These are phyloP conservation scores for Ogataea pilisensis DNA, from an alignment of 805 yeast species.

Conservation along the genomic window DNA sequence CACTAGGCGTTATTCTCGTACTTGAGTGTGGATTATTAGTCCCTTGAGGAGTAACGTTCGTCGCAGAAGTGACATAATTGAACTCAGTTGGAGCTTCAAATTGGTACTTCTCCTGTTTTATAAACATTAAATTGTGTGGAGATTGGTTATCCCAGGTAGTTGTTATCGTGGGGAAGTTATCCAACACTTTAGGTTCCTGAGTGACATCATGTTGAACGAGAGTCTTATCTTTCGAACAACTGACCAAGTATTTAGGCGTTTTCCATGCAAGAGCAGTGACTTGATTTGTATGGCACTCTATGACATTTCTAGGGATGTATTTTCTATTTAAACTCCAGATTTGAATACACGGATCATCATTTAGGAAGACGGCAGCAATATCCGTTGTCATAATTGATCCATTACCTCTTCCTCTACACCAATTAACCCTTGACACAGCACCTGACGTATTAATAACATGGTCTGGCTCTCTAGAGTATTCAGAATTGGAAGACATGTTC, in stretches of 20 bases:
- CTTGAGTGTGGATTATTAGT: no score
- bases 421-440: constrained; percentile 72
- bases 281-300: constrained; percentile 45
- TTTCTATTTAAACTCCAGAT: constrained; percentile 69
- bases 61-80: constrained; percentile 9
- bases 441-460: constrained; percentile 68
- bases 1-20: not conserved
- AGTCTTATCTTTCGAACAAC: constrained; percentile 47
- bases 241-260: constrained; percentile 41
- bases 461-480: constrained; percentile 52
- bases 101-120: constrained; percentile 45
- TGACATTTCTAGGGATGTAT: constrained; percentile 59
- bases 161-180: constrained; percentile 48
- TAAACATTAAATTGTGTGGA: constrained; percentile 44
- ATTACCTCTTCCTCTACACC: constrained; percentile 48
- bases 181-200: constrained; percentile 39
- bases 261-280: constrained; percentile 58
- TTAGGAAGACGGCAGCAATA: constrained; percentile 68
- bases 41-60: constrained; percentile 11
- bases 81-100: constrained; percentile 27
- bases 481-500: constrained; percentile 46
- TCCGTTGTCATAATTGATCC: constrained; percentile 51
- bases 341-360: constrained; percentile 66
- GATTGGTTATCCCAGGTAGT: constrained; percentile 54
- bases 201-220: constrained; percentile 46